Evolutionary conservation across 148 eudicot species (phyloP).

Genomic region (Chenopodium suecicum): DNA sequence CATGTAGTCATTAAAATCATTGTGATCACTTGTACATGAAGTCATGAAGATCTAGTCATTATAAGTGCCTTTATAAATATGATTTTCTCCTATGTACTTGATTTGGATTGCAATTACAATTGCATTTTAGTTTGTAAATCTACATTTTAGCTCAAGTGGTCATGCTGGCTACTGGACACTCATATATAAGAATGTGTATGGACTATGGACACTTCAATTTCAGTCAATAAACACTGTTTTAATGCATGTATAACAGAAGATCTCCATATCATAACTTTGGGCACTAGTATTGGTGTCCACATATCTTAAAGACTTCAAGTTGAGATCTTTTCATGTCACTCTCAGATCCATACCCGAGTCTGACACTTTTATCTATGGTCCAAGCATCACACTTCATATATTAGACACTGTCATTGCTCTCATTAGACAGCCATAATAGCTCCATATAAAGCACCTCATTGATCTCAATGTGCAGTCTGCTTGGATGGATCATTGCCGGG

Average conservation of each 20-base stretch:
- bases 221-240: too few species aligned
- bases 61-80: neutral
- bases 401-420: neutral
- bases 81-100: neutral
- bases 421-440: neutral
- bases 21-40: neutral
- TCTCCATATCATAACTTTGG: neutral
- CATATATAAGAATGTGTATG: neutral
- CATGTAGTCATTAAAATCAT: neutral
- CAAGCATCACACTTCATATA: neutral
- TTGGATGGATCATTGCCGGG: conserved; percentile 95
- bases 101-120: neutral
- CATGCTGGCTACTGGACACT: neutral
- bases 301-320: neutral
- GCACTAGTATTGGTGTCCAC: neutral
- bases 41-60: neutral
- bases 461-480: conserved; percentile 53
- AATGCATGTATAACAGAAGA: neutral
- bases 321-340: neutral
- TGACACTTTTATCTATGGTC: neutral
- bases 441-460: neutral
- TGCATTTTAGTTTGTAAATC: neutral
- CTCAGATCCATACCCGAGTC: neutral
- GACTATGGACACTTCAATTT: neutral
- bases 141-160: neutral